phyloP scores from a whole-genome alignment of 768 basidiomycete species.

The Pulveroboletus sp. region DNA sequence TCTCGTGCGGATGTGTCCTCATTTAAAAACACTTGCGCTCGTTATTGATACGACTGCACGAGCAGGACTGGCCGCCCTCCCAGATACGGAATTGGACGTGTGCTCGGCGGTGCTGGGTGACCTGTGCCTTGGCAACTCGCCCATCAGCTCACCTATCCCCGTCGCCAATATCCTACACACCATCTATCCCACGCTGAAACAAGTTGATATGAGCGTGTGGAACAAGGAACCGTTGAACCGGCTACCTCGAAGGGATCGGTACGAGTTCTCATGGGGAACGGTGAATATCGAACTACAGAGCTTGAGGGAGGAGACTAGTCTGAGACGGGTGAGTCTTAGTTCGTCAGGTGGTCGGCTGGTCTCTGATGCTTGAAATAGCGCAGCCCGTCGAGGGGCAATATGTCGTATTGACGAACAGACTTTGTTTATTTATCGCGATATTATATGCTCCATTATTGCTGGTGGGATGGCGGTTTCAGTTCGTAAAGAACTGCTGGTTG shows the following conservation, averaged over 20 bases:
- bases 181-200: conserved; percentile 20
- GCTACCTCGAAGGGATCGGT: conserved; percentile 9
- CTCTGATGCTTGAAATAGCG: too few species aligned
- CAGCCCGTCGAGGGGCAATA: too few species aligned
- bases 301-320: not conserved
- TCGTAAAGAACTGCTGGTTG: too few species aligned
- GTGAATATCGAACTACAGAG: conserved; percentile 21
- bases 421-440: too few species aligned
- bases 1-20: conserved; percentile 14
- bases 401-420: too few species aligned
- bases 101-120: conserved; percentile 2
- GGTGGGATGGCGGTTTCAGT: too few species aligned
- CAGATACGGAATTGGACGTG: not conserved
- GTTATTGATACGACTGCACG: conserved; percentile 21
- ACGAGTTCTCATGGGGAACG: conserved; percentile 14
- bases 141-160: conserved; percentile 2
- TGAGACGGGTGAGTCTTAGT: not conserved
- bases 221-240: conserved; percentile 12
- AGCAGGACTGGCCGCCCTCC: not conserved
- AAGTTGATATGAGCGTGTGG: conserved; percentile 19
- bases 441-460: too few species aligned
- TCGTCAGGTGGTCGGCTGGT: too few species aligned
- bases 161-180: conserved; percentile 9
- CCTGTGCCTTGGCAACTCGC: conserved; percentile 24
- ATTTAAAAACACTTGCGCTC: conserved; percentile 18